Evolutionary conservation across 306 rosid species (phyloP).

Genomic region (Chamaecrista fasciculata): DNA sequence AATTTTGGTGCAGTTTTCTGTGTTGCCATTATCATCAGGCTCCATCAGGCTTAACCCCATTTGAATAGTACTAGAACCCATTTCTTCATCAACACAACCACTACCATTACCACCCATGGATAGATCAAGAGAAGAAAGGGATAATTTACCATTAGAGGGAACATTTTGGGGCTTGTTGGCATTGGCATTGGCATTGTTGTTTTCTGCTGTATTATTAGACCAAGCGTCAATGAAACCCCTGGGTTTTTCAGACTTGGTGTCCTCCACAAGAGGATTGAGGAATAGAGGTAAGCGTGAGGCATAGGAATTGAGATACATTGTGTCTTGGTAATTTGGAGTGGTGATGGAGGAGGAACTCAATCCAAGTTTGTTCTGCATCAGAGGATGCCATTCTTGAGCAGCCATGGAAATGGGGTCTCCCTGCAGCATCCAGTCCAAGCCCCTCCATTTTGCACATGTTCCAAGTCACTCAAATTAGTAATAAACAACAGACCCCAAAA

Average conservation of each 20-base stretch:
- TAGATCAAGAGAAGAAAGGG: slow-evolving; percentile 61
- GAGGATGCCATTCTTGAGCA: slow-evolving; percentile 50
- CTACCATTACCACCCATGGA: slow-evolving; percentile 54
- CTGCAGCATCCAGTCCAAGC: slow-evolving; percentile 65
- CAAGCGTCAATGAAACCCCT: slow-evolving; percentile 74
- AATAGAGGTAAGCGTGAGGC: slow-evolving; percentile 32
- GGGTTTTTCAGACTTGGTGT: slow-evolving; percentile 39
- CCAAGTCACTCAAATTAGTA: slow-evolving; percentile 20
- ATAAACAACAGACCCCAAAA: neutral
- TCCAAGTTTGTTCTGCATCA: slow-evolving; percentile 53
- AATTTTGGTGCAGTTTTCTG: slow-evolving; percentile 29
- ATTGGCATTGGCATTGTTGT: slow-evolving; percentile 24
- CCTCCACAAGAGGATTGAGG: slow-evolving; percentile 41
- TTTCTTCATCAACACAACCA: slow-evolving; percentile 36
- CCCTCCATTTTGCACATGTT: slow-evolving; percentile 38
- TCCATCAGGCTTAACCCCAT: slow-evolving; percentile 48
- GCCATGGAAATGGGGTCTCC: slow-evolving; percentile 47
- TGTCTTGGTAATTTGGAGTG: slow-evolving; percentile 23
- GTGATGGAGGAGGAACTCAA: slow-evolving; percentile 24
- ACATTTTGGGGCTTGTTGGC: slow-evolving; percentile 34
- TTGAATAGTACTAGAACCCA: slow-evolving; percentile 33
- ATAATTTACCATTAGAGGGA: slow-evolving; percentile 40
- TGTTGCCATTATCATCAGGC: slow-evolving; percentile 25
- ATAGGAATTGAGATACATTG: slow-evolving; percentile 49
- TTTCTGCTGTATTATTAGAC: slow-evolving; percentile 52